These are phyloP conservation scores for Hypoxylon trugodes DNA, from an alignment of 495 filamentous ascomycete species.

Conservation along the genomic window DNA sequence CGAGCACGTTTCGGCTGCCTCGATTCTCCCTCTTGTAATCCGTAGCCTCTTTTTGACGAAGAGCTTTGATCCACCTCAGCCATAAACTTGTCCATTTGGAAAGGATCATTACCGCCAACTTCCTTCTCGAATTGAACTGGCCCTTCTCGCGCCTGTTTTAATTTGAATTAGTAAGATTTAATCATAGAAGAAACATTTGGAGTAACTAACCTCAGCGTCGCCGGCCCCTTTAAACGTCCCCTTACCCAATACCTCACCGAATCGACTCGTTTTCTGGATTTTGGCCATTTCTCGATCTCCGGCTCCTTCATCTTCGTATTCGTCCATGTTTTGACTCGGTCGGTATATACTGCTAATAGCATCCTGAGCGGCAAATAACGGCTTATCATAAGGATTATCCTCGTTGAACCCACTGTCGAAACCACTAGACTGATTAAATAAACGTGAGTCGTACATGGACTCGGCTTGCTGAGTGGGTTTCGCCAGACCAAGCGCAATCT, in stretches of 20 bases:
- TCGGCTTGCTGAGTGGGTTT: slow-evolving; percentile 92
- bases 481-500: slow-evolving; percentile 92
- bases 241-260: slow-evolving; percentile 82
- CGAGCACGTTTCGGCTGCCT: slow-evolving; percentile 78
- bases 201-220: slow-evolving; percentile 77
- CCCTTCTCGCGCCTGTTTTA: slow-evolving; percentile 72
- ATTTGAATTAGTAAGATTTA: slow-evolving; percentile 43
- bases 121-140: slow-evolving; percentile 99
- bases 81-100: slow-evolving; percentile 93
- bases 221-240: slow-evolving; percentile 90
- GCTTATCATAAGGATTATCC: slow-evolving; percentile 97
- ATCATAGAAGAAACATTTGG: slow-evolving; percentile 2
- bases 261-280: slow-evolving; percentile 82
- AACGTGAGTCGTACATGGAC: slow-evolving; percentile 93
- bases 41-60: slow-evolving; percentile 80
- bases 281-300: slow-evolving; percentile 84
- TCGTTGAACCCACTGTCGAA: slow-evolving; percentile 95
- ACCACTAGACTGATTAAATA: slow-evolving; percentile 94
- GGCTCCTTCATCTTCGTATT: slow-evolving; percentile 78
- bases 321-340: slow-evolving; percentile 74
- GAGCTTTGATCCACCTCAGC: slow-evolving; percentile 72
- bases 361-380: slow-evolving; percentile 95
- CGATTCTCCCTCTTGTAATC: slow-evolving; percentile 77
- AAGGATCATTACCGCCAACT: slow-evolving; percentile 73
- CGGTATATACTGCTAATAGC: slow-evolving; percentile 95